Evolutionary conservation across 441 rosid genomes (phyloP), one percentile per base, ranked within the genome.

Genomic region (Francoa sonchifolia): DNA sequence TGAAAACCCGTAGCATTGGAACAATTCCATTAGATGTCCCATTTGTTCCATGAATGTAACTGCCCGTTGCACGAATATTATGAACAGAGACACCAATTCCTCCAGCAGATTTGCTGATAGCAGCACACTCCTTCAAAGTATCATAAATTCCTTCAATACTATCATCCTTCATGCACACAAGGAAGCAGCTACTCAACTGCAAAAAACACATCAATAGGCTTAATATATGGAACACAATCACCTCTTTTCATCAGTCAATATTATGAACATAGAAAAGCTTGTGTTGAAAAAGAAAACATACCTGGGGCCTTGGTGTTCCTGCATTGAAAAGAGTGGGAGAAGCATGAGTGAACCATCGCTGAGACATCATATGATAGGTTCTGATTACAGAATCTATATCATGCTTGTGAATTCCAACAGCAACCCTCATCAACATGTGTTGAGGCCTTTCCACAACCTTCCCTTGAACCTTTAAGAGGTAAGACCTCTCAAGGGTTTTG

Each of bases 131-230:
- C 71, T 77, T 86, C 68, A 86, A 35, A 3, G 94, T 77, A 18
- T 86, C 96, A 68, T 87, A 87, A 42, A 87, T 82, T 31, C 96
- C 96, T 60, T 87, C 96, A 42, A 82, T 87, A 39, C 96, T 77
- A 52, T 82, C 96, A 29, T 82, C 90, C 58, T 86, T 86, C 94
- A 86, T 82, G 57, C 96, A 86, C 21, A 86, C 46, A 52, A 86
- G 63, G 64, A 86, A 86, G 66, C 94, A 82, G 48, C 96, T 86
- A 47, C 96, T 86, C 58, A 86, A 39, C 96, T 86, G 74, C 59
- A n/a, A 52, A 61, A 39, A 49, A 22, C 2, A 11, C 30, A 59
- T 22, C 44, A 37, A 42, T 15, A 41, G 15, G n/a, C n/a, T n/a
- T n/a, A n/a, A n/a, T n/a, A n/a, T n/a, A n/a, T n/a, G n/a, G n/a